phyloP scores from a whole-genome alignment of 768 basidiomycete species.

The Lactarius vividus region DNA sequence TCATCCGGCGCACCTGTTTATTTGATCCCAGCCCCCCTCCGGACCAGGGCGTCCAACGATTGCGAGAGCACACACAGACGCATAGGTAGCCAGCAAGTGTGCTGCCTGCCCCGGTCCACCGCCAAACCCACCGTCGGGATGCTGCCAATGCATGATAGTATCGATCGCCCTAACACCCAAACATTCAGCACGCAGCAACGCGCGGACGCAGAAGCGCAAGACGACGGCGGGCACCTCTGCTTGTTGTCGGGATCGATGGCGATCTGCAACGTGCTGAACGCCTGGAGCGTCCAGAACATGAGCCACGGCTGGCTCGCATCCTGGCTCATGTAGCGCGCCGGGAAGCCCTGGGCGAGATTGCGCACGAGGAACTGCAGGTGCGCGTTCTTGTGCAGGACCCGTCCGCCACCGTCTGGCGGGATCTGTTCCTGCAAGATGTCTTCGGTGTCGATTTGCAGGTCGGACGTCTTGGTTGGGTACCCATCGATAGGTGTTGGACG shows the following conservation, averaged over 20 bases:
- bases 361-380: constrained; percentile 78
- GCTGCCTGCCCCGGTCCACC: constrained; percentile 89
- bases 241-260: constrained; percentile 74
- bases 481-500: constrained; percentile 51
- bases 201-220: neutral
- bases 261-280: constrained; percentile 76
- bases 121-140: constrained; percentile 85
- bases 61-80: constrained; percentile 78
- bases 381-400: constrained; percentile 53
- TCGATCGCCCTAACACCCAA: constrained; percentile 59
- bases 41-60: constrained; percentile 74
- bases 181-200: constrained; percentile 10
- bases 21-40: constrained; percentile 81
- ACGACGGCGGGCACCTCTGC: constrained; percentile 53
- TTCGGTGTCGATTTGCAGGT: constrained; percentile 64
- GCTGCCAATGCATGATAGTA: constrained; percentile 79
- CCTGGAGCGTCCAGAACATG: constrained; percentile 88
- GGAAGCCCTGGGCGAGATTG: constrained; percentile 76
- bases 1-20: constrained; percentile 60
- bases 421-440: constrained; percentile 54
- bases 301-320: constrained; percentile 97
- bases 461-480: constrained; percentile 62
- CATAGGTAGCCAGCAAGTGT: constrained; percentile 89
- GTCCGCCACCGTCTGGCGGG: constrained; percentile 36
- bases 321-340: constrained; percentile 72